phyloP scores from a whole-genome alignment of 2,329 filamentous ascomycete species.

The Sporothrix sp. region DNA sequence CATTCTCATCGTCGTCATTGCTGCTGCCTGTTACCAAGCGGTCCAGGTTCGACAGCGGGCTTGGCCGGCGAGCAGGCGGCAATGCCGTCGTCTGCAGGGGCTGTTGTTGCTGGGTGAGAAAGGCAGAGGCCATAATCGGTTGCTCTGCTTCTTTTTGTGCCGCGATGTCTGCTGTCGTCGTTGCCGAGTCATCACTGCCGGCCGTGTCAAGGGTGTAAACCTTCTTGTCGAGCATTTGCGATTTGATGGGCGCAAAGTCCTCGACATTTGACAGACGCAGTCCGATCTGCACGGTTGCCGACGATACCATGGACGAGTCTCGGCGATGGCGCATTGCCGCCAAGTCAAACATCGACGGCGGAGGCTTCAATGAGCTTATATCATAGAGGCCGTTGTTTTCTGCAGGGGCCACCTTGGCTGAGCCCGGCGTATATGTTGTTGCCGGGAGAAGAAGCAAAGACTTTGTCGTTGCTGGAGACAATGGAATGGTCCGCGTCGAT shows the following conservation, averaged over 20 bases:
- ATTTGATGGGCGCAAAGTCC: conserved; percentile 34
- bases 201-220: conserved; percentile 27
- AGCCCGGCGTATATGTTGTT: conserved; percentile 34
- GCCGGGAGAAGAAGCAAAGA: conserved; percentile 35
- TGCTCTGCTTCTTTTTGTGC: conserved; percentile 1
- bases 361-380: conserved; percentile 31
- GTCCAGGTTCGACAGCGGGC: conserved; percentile 13
- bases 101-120: not conserved
- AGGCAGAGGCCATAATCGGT: not conserved
- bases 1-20: conserved; percentile 2
- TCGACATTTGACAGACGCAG: conserved; percentile 54
- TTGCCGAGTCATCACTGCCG: not conserved
- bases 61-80: conserved; percentile 7
- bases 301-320: conserved; percentile 53
- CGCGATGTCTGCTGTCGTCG: not conserved
- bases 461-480: conserved; percentile 27
- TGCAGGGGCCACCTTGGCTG: not conserved
- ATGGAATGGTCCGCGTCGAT: conserved; percentile 27
- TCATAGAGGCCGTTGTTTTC: conserved; percentile 12
- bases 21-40: not conserved
- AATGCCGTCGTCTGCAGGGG: not conserved
- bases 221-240: conserved; percentile 25
- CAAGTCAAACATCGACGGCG: conserved; percentile 33
- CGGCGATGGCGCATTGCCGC: conserved; percentile 38
- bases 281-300: conserved; percentile 62